phyloP scores from a whole-genome alignment of 2,329 filamentous ascomycete genomes.

The Botrytis deweyae region DNA sequence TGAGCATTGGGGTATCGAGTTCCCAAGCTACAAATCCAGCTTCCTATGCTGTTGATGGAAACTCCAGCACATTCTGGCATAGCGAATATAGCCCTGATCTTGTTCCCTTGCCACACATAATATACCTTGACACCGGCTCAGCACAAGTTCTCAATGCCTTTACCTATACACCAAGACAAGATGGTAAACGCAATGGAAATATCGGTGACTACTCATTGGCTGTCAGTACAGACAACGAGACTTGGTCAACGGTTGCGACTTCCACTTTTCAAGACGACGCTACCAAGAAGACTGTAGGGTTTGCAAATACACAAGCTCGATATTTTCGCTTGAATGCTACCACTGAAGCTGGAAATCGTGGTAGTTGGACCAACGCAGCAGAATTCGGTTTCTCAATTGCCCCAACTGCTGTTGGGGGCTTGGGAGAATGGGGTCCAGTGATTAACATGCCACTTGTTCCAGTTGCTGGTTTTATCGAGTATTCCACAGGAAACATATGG shows the following conservation, averaged over 20 bases:
- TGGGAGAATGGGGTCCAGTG: constrained; percentile 27
- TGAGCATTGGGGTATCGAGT: background rate
- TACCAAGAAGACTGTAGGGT: constrained; percentile 20
- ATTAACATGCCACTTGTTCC: constrained; percentile 29
- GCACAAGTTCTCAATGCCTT: constrained; percentile 38
- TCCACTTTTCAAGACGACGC: constrained; percentile 31
- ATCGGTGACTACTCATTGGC: constrained; percentile 40
- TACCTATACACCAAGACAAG: constrained; percentile 40
- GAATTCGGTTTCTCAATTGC: constrained; percentile 21
- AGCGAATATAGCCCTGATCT: constrained; percentile 34
- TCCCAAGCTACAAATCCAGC: background rate
- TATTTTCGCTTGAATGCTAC: constrained; percentile 27
- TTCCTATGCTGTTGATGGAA: constrained; percentile 39
- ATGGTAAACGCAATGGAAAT: constrained; percentile 39
- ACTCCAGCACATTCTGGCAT: constrained; percentile 40
- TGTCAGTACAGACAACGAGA: constrained; percentile 38
- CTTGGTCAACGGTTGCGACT: constrained; percentile 35
- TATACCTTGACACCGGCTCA: constrained; percentile 40
- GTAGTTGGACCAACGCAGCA: constrained; percentile 25
- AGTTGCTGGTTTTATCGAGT: constrained; percentile 25
- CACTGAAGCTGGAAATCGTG: constrained; percentile 28
- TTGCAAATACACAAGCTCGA: constrained; percentile 16
- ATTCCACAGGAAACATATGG: constrained; percentile 25
- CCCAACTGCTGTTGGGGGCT: background rate
- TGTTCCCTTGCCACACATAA: constrained; percentile 37